phyloP scores from a whole-genome alignment of 2,329 filamentous ascomycete species.

The Colletotrichum cereale region DNA sequence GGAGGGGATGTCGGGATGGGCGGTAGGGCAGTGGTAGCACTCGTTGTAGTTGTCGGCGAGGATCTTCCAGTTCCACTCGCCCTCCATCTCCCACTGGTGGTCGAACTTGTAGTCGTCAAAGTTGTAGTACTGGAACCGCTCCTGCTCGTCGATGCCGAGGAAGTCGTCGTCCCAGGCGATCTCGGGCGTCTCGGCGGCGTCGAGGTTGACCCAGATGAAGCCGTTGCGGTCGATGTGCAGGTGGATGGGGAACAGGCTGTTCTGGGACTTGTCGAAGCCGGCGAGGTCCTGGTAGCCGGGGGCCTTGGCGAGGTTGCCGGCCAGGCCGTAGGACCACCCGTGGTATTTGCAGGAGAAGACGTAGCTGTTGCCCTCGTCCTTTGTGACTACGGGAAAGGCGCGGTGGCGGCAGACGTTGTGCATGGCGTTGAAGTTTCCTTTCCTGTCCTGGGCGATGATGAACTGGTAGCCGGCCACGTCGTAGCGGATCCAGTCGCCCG shows the following conservation, averaged over 20 bases:
- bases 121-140: slow-evolving; percentile 59
- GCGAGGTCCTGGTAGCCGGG: slow-evolving; percentile 68
- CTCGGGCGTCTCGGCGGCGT: slow-evolving; percentile 57
- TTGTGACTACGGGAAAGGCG: slow-evolving; percentile 68
- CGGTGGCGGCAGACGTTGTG: slow-evolving; percentile 74
- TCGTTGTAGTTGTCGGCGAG: slow-evolving; percentile 75
- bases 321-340: slow-evolving; percentile 71
- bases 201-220: slow-evolving; percentile 71
- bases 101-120: slow-evolving; percentile 69
- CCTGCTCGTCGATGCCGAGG: slow-evolving; percentile 58
- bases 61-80: slow-evolving; percentile 71
- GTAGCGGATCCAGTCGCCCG: slow-evolving; percentile 69
- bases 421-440: slow-evolving; percentile 68
- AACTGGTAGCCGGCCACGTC: slow-evolving; percentile 68
- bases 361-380: slow-evolving; percentile 61
- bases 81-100: slow-evolving; percentile 68
- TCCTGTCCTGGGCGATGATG: slow-evolving; percentile 63
- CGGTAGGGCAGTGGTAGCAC: slow-evolving; percentile 73
- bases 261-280: slow-evolving; percentile 68
- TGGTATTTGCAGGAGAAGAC: slow-evolving; percentile 72
- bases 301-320: slow-evolving; percentile 70
- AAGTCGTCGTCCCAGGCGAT: slow-evolving; percentile 67
- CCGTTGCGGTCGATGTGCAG: slow-evolving; percentile 65
- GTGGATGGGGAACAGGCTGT: slow-evolving; percentile 68
- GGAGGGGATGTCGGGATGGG: slow-evolving; percentile 68